Evolutionary conservation across 2,329 filamentous ascomycete genomes (phyloP).

Genomic region (Aspergillus felis): DNA sequence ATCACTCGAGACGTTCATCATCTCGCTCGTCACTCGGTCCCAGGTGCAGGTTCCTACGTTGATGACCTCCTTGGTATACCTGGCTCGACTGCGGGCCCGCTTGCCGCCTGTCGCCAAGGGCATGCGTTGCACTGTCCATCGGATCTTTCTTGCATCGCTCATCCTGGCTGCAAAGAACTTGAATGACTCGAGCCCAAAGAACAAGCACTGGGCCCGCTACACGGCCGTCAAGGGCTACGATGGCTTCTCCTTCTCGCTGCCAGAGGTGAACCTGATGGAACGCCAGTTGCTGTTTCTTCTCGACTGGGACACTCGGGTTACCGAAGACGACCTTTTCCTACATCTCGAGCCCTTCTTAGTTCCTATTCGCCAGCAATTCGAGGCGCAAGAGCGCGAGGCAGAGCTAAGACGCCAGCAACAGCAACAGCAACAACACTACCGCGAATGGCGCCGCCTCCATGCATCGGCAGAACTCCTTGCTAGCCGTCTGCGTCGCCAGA

Average conservation of each 20-base stretch:
- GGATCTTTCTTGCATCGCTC: conserved; percentile 77
- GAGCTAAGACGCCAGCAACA: conserved; percentile 19
- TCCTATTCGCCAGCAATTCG: conserved; percentile 66
- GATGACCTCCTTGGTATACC: conserved; percentile 95
- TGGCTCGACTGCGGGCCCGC: conserved; percentile 74
- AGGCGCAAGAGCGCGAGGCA: conserved; percentile 49
- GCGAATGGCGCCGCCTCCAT: conserved; percentile 37
- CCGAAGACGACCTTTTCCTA: conserved; percentile 76
- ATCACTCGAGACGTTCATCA: conserved; percentile 85
- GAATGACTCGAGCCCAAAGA: conserved; percentile 98
- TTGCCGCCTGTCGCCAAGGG: conserved; percentile 94
- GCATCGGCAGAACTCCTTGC: conserved; percentile 33
- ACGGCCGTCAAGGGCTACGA: conserved; percentile 69
- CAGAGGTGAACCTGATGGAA: conserved; percentile 99
- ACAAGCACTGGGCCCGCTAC: conserved; percentile 99
- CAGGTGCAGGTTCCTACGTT: conserved; percentile 96
- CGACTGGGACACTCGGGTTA: conserved; percentile 89
- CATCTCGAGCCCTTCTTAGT: conserved; percentile 86
- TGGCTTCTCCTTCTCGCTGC: conserved; percentile 85
- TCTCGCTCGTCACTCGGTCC: conserved; percentile 81
- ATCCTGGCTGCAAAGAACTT: conserved; percentile 86
- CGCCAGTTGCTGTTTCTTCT: conserved; percentile 94
- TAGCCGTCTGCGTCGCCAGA: conserved; percentile 35
- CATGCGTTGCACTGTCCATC: conserved; percentile 92
- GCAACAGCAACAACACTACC: conserved; percentile 14